Evolutionary conservation across 31 red algal species (phyloP).

Genomic region (Porphyra umbilicalis): DNA sequence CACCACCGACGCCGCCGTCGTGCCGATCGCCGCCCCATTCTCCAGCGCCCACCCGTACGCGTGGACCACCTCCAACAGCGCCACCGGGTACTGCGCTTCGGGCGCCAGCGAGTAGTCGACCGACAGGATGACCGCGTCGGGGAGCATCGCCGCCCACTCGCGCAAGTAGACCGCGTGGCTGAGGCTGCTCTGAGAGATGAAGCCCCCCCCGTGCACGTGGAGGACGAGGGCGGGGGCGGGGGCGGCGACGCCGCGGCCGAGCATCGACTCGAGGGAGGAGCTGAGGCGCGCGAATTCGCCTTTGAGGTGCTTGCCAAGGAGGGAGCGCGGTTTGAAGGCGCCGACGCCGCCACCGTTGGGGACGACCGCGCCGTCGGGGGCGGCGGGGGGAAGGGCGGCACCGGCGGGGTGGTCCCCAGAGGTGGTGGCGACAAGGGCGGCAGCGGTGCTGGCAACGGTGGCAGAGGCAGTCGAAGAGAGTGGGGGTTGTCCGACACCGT

Average conservation of each 20-base stretch:
- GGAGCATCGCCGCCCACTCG: slow-evolving; percentile 66
- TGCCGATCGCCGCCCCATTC: slow-evolving; percentile 45
- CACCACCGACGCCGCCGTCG: slow-evolving; percentile 55
- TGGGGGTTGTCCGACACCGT: too few relatives aligned
- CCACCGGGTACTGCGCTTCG: slow-evolving; percentile 70
- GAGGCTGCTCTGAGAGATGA: slow-evolving; percentile 78
- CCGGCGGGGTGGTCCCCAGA: background rate
- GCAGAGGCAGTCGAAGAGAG: too few relatives aligned
- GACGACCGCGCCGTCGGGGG: too few relatives aligned
- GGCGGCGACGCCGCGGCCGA: slow-evolving; percentile 10
- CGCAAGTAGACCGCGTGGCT: slow-evolving; percentile 67
- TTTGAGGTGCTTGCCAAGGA: slow-evolving; percentile 35
- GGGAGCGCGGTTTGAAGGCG: background rate
- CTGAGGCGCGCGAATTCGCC: slow-evolving; percentile 27
- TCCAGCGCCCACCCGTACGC: slow-evolving; percentile 75
- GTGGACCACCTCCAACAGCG: slow-evolving; percentile 56
- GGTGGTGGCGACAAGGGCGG: background rate
- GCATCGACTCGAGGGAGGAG: slow-evolving; percentile 33
- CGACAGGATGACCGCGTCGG: slow-evolving; percentile 64
- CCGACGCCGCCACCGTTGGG: background rate
- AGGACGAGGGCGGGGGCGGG: slow-evolving; percentile 63
- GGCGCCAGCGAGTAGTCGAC: slow-evolving; percentile 92
- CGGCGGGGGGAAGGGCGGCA: too few relatives aligned
- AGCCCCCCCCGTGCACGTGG: slow-evolving; percentile 91
- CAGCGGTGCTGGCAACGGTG: too few relatives aligned